These are phyloP conservation scores for Thalia dealbata DNA, from an alignment of 176 grass and related monocot genomes.

Conservation along the genomic window DNA sequence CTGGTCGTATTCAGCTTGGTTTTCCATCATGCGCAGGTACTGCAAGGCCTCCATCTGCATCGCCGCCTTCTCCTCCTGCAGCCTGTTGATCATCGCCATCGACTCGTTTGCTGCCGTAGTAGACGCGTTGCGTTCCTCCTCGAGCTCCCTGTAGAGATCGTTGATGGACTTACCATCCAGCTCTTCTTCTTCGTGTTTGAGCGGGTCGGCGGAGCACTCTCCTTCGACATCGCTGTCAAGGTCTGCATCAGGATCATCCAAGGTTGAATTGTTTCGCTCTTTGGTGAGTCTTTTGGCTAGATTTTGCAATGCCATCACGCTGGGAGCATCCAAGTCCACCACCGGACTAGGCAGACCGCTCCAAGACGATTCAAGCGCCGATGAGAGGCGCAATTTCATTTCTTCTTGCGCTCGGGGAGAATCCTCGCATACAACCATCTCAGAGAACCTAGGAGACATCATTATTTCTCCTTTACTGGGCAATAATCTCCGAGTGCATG, in stretches of 20 bases:
- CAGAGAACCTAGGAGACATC: slow-evolving; percentile 17
- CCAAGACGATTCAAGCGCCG: slow-evolving; percentile 25
- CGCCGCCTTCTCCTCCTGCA: slow-evolving; percentile 17
- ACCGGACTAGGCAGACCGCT: slow-evolving; percentile 26
- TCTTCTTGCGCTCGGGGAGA: slow-evolving; percentile 49
- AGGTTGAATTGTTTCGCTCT: slow-evolving; percentile 35
- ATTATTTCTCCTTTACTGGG: slow-evolving; percentile 17
- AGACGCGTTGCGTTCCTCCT: slow-evolving; percentile 13
- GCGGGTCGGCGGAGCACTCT: not conserved
- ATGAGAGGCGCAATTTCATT: slow-evolving; percentile 51
- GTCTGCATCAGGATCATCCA: slow-evolving; percentile 30
- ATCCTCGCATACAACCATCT: slow-evolving; percentile 32
- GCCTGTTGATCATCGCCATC: slow-evolving; percentile 19
- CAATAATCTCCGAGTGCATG: slow-evolving; percentile 4
- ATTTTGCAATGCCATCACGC: slow-evolving; percentile 23
- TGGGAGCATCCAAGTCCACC: slow-evolving; percentile 22
- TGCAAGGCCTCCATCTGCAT: slow-evolving; percentile 20
- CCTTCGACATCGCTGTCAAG: slow-evolving; percentile 7
- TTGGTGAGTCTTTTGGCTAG: slow-evolving; percentile 41
- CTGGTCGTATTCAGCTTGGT: slow-evolving; percentile 17
- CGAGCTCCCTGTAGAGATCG: slow-evolving; percentile 10
- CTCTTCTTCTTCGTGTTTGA: slow-evolving; percentile 9
- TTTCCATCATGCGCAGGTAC: slow-evolving; percentile 10
- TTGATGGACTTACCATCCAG: slow-evolving; percentile 10
- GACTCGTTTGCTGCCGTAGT: slow-evolving; percentile 7